These are phyloP conservation scores for Cercospora janseana DNA, from an alignment of 2,329 filamentous ascomycete genomes.

Conservation along the genomic window DNA sequence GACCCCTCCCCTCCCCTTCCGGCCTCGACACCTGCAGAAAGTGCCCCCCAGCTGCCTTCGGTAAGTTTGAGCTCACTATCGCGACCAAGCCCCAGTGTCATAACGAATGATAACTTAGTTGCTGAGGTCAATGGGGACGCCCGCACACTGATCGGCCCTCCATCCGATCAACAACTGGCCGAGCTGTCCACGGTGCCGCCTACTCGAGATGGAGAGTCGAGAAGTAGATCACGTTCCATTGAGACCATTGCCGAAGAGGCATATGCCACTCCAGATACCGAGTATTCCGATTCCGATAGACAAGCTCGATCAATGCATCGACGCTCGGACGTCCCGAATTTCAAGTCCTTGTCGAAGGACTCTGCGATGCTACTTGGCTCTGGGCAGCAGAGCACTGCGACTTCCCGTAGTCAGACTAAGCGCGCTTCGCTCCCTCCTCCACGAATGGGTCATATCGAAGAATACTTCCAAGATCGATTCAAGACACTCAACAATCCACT, in stretches of 20 bases:
- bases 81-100: conserved; percentile 31
- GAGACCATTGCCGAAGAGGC: conserved; percentile 15
- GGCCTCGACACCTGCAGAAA: conserved; percentile 15
- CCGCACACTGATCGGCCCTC: conserved; percentile 4
- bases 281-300: neutral
- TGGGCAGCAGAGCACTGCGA: no score
- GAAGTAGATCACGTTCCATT: conserved; percentile 13
- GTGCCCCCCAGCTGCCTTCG: conserved; percentile 20
- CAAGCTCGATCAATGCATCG: conserved; percentile 9
- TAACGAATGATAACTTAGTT: conserved; percentile 22
- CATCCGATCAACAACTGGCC: neutral
- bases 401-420: no score
- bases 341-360: neutral
- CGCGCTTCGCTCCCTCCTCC: no score
- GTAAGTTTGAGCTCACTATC: conserved; percentile 28
- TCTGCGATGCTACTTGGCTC: no score
- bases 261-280: conserved; percentile 19
- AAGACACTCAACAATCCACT: no score
- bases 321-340: conserved; percentile 14
- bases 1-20: neutral
- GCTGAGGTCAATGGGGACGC: conserved; percentile 11
- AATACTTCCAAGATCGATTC: no score
- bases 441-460: no score
- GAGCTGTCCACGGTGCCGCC: conserved; percentile 27
- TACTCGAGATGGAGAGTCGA: conserved; percentile 17